Evolutionary conservation across 2,329 filamentous ascomycete species (phyloP), one percentile per base, ranked within the genome.

Genomic region (Colletotrichum liriopes): DNA sequence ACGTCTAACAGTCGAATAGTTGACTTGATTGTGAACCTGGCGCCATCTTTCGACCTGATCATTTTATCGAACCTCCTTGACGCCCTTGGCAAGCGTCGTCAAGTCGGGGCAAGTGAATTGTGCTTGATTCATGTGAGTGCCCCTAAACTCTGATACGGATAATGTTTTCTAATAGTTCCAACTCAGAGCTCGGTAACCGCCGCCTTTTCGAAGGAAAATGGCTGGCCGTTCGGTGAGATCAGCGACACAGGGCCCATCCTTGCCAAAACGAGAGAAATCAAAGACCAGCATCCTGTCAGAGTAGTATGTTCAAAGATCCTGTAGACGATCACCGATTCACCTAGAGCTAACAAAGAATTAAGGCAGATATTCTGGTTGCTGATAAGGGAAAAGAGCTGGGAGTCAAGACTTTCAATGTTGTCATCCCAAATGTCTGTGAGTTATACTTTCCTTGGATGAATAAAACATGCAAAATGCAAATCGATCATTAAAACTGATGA

Each of bases 21-120:
- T 54, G 75, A 81, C 61, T 78, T 84, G 20, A 74, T 83, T 37
- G 67, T 84, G 18, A 79, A 84, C 61, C 81, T 12, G 79, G 79
- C 61, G 78, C 79, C 20, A 74, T 47, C 43, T 47, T 47, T 80
- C 26, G 76, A 81, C 11, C 71, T 76, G 14, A 51, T 35, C 5
- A 63, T 80, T 20, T 70, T 74, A 18, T 67, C 76, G 5, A 74
- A 80, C 67, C 67, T 84, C 6, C 76, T 84, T 49, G 76, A 75
- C 14, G 82, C 79, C 14, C 78, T 84, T 6, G 79, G 79, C 23
- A 47, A 47, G 43, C 43, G 43, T 6, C 43, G 43, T 18, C 43
- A n/a, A n/a, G 43, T 9, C 43, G 43, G 43, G 7, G 43, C 43
- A n/a, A 9, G 20, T n/a, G 18, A 47, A 18, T 47, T 47, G 20